Percentiles rank a stretch among this genome's conserved stretches.
Conservation (phyloP, 148 eudicot species). For the Linanthus parryae region DNA sequence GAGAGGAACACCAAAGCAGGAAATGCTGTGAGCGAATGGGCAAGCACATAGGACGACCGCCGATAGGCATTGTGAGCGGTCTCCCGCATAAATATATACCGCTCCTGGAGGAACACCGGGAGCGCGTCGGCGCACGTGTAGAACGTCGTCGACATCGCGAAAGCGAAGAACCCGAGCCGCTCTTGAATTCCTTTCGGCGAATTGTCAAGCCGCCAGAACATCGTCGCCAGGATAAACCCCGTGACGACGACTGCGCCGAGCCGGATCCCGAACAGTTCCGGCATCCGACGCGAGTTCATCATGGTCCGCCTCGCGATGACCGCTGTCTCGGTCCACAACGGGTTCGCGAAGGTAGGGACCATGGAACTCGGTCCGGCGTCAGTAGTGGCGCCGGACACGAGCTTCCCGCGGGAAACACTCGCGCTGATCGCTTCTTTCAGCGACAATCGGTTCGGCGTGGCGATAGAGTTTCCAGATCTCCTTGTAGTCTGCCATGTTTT, state of each 20-base stretch:
- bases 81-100: slow-evolving; percentile 83
- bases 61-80: slow-evolving; percentile 81
- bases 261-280: slow-evolving; percentile 64
- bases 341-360: slow-evolving; percentile 59
- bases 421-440: slow-evolving; percentile 65
- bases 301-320: slow-evolving; percentile 62
- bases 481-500: slow-evolving; percentile 41
- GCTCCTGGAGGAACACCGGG: slow-evolving; percentile 63
- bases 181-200: slow-evolving; percentile 70
- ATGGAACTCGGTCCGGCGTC: slow-evolving; percentile 30
- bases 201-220: slow-evolving; percentile 58
- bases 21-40: slow-evolving; percentile 60
- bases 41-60: slow-evolving; percentile 70
- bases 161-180: slow-evolving; percentile 68
- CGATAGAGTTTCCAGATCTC: not conserved
- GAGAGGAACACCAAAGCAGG: slow-evolving; percentile 65
- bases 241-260: slow-evolving; percentile 62
- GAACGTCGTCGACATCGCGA: slow-evolving; percentile 92
- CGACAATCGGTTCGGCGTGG: slow-evolving; percentile 26
- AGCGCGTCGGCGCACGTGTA: slow-evolving; percentile 90
- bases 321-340: slow-evolving; percentile 61
- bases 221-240: slow-evolving; percentile 67
- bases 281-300: slow-evolving; percentile 55
- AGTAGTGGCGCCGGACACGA: slow-evolving; percentile 53
- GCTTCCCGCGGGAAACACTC: slow-evolving; percentile 72